Evolutionary conservation across 2,329 filamentous ascomycete species (phyloP).

Genomic region (Xylaria sp.): DNA sequence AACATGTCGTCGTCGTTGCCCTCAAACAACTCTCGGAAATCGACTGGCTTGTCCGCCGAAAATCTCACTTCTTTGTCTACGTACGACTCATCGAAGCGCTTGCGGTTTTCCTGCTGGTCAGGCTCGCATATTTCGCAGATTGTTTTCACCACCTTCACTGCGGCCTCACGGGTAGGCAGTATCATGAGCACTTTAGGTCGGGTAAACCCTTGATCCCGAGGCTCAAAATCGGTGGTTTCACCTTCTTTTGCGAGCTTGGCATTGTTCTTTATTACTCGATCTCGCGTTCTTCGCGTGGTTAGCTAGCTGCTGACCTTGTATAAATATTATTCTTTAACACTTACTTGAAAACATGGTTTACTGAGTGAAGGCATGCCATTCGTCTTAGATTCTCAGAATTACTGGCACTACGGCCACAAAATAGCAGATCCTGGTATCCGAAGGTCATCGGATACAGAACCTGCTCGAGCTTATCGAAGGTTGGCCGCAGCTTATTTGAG

Average conservation of each 20-base stretch:
- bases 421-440: constrained; percentile 83
- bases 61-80: constrained; percentile 75
- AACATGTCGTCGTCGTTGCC: constrained; percentile 99
- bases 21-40: constrained; percentile 89
- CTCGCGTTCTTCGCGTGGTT: constrained; percentile 71
- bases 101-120: constrained; percentile 94
- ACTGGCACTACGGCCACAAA: constrained; percentile 74
- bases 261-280: constrained; percentile 93
- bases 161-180: constrained; percentile 87
- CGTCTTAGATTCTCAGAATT: constrained; percentile 77
- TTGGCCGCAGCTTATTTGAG: constrained; percentile 63
- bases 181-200: constrained; percentile 92
- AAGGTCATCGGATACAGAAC: constrained; percentile 78
- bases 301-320: constrained; percentile 3
- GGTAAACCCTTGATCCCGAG: constrained; percentile 94
- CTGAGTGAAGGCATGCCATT: constrained; percentile 80
- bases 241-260: constrained; percentile 76
- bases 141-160: constrained; percentile 79
- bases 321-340: constrained; percentile 41
- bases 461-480: constrained; percentile 71
- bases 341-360: constrained; percentile 92
- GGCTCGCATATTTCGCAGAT: constrained; percentile 81
- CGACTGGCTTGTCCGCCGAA: constrained; percentile 79
- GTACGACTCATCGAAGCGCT: constrained; percentile 89
- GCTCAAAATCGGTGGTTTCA: constrained; percentile 73